Conservation (phyloP, 2,329 filamentous ascomycete species). For the Colletotrichum plurivorum region DNA sequence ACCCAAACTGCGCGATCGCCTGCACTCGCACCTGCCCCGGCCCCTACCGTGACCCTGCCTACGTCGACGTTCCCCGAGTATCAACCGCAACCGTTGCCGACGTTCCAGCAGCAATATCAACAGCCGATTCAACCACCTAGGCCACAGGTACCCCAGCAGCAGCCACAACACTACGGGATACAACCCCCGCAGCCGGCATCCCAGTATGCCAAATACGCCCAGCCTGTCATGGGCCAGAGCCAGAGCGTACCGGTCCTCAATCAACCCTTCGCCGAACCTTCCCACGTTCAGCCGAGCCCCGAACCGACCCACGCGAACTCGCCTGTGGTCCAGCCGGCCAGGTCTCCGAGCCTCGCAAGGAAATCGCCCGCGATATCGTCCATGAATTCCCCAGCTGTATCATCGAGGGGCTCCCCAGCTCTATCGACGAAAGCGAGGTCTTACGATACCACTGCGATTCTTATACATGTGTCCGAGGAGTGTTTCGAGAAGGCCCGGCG, state of each 20-base stretch:
- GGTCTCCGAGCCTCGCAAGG: conserved; percentile 57
- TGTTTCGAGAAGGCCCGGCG: conserved; percentile 77
- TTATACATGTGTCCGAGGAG: conserved; percentile 82
- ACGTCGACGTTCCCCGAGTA: conserved; percentile 27
- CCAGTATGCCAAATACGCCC: conserved; percentile 37
- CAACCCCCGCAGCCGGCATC: conserved; percentile 26
- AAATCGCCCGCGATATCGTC: conserved; percentile 50
- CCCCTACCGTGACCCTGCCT: conserved; percentile 12
- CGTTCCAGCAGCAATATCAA: conserved; percentile 34
- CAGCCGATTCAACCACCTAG: conserved; percentile 8
- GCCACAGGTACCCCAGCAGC: conserved; percentile 15
- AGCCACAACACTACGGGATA: conserved; percentile 8
- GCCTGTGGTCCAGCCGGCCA: conserved; percentile 51
- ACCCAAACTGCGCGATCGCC: conserved; percentile 26
- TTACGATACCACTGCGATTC: conserved; percentile 69
- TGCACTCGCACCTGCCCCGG: conserved; percentile 24
- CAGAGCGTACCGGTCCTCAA: conserved; percentile 31
- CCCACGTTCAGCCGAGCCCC: conserved; percentile 49
- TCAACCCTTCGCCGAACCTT: conserved; percentile 30
- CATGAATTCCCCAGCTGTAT: conserved; percentile 42
- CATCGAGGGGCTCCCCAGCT: conserved; percentile 53
- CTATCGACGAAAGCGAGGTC: conserved; percentile 57
- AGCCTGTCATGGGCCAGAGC: conserved; percentile 35
- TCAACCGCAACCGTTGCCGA: conserved; percentile 33
- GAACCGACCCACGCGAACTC: conserved; percentile 58